Percentiles rank a stretch among this genome's conserved stretches.
These are phyloP conservation scores for Buxus sempervirens DNA, from an alignment of 164 flowering plant genomes.

Conservation along the genomic window DNA sequence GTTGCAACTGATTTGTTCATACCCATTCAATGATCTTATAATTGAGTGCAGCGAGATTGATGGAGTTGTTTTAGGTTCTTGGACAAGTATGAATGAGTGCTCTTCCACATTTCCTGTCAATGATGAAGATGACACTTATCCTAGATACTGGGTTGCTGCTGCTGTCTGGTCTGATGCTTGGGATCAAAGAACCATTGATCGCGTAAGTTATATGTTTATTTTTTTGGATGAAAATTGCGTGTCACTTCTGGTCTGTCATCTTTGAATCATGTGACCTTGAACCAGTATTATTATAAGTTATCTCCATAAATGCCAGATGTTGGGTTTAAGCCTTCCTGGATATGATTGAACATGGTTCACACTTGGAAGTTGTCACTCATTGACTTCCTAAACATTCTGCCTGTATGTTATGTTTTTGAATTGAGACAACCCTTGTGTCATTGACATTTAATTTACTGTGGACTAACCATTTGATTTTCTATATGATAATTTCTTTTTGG, in stretches of 20 bases:
- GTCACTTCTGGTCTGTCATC: neutral
- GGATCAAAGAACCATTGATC: constrained; percentile 84
- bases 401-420: no score
- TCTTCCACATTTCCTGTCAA: constrained; percentile 25
- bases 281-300: neutral
- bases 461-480: no score
- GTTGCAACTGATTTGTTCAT: constrained; percentile 38
- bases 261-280: neutral
- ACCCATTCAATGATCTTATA: constrained; percentile 25
- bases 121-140: constrained; percentile 47
- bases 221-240: no score
- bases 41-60: constrained; percentile 89
- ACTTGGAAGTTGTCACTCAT: neutral
- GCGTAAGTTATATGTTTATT: no score
- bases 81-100: constrained; percentile 47
- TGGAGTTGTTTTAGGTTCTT: constrained; percentile 89
- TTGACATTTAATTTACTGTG: no score
- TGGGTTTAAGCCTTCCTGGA: neutral
- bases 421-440: no score
- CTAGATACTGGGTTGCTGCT: constrained; percentile 94
- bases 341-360: neutral
- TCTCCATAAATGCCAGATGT: neutral
- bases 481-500: no score
- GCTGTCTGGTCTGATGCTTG: constrained; percentile 83
- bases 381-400: neutral